Percentiles rank a stretch among this genome's conserved stretches.
These are phyloP conservation scores for Lodderomyces oxycetoniae DNA, from an alignment of 1,139 yeast species.

Conservation along the genomic window DNA sequence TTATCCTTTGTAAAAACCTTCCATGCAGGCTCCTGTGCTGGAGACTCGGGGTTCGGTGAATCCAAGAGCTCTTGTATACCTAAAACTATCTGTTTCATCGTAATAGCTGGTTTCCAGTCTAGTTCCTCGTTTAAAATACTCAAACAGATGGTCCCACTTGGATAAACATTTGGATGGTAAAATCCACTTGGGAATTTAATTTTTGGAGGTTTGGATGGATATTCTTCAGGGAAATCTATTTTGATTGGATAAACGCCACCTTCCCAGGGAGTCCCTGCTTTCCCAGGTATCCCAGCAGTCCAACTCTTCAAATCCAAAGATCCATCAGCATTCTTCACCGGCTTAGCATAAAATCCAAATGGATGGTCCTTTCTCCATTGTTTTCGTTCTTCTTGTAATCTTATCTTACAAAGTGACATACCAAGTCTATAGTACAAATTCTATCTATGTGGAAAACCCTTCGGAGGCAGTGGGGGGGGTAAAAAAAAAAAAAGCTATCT, in stretches of 20 bases:
- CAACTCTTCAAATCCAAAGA: conserved; percentile 78
- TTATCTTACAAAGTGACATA: conserved; percentile 61
- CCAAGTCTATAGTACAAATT: too few species aligned
- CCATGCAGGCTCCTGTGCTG: conserved; percentile 98
- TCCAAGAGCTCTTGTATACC: conserved; percentile 92
- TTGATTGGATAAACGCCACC: conserved; percentile 87
- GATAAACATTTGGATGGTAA: conserved; percentile 95
- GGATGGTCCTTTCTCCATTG: conserved; percentile 99
- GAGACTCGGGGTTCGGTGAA: conserved; percentile 89
- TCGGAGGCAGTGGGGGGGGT: too few species aligned
- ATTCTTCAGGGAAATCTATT: conserved; percentile 79
- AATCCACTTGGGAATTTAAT: conserved; percentile 83
- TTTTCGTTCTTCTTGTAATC: conserved; percentile 86
- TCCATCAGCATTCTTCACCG: conserved; percentile 73
- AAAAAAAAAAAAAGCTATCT: too few species aligned
- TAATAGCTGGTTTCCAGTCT: conserved; percentile 98
- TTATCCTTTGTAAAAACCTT: conserved; percentile 71
- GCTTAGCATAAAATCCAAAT: conserved; percentile 93
- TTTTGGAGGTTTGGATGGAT: conserved; percentile 95
- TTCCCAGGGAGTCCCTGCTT: conserved; percentile 79
- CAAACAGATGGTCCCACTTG: conserved; percentile 92
- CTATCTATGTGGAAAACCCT: too few species aligned
- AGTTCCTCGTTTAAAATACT: conserved; percentile 91
- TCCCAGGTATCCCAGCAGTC: conserved; percentile 97
- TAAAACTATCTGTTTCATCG: conserved; percentile 80